Evolutionary conservation across 2,329 filamentous ascomycete species (phyloP).

Genomic region (Colletotrichum graminicola): DNA sequence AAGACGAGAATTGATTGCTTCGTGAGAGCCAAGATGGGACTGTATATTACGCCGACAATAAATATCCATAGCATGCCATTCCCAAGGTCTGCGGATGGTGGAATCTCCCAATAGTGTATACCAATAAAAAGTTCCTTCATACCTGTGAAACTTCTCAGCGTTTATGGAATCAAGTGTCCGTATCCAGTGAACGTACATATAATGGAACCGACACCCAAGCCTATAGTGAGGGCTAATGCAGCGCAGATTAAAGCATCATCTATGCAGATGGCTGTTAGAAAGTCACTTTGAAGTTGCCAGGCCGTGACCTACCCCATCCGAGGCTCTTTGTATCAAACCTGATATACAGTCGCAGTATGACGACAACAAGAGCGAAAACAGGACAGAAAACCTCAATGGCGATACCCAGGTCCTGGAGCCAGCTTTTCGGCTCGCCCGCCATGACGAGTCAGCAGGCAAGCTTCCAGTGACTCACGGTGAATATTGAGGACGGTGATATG

Average conservation of each 20-base stretch:
- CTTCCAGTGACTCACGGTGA: background rate
- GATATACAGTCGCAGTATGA: background rate
- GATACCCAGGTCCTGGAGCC: background rate
- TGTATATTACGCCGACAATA: background rate
- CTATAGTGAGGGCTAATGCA: background rate
- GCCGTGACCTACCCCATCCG: background rate
- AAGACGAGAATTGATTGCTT: background rate
- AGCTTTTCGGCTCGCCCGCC: background rate
- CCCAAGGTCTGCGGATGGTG: background rate
- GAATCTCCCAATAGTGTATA: background rate
- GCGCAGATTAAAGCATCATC: background rate
- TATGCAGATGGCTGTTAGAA: background rate
- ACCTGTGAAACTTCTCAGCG: background rate
- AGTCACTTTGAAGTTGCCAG: background rate
- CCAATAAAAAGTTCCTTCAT: background rate
- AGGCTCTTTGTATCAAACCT: background rate
- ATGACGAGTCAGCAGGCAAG: background rate
- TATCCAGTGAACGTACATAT: background rate
- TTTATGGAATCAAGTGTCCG: background rate
- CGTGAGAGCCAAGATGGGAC: background rate
- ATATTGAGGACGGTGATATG: background rate
- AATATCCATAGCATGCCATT: background rate
- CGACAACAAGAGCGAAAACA: background rate
- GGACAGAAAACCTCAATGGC: background rate
- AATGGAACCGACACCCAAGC: background rate